Evolutionary conservation across 179 eudicot genomes (phyloP), one percentile per base, ranked within the genome.

Genomic region (Amaranthus tricolor): DNA sequence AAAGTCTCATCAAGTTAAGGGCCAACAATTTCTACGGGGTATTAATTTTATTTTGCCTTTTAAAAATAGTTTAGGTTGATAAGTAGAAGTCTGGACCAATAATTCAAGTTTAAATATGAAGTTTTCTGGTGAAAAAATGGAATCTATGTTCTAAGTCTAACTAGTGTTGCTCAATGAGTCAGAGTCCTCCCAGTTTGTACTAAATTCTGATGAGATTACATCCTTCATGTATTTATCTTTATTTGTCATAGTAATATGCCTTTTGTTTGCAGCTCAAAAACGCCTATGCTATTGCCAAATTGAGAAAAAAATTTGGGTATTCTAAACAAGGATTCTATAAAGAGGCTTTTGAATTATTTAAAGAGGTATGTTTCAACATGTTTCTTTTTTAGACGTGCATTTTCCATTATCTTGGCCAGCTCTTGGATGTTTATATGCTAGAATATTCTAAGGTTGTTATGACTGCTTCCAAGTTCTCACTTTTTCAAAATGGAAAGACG

Each of bases 231-330:
- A 17, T 12, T 43, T 53, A 6, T 49, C 12, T 69, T 21, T 72
- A 19, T 66, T 73, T 16, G n/a, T 81, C 43, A 59, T 44, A 66
- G 31, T 78, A 43, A 24, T 59, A 14, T 19, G 77, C 59, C 62
- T 20, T 74, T 76, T 69, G 47, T 74, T 81, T 84, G 82, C 94
- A 94, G 98, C 89, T 94, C 60, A 94, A 86, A 88, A 92, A 85
- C 83, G 96, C 97, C 17, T 90, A 90, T 81, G 97, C 98, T 43
- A 79, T 94, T 71, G 73, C 86, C 73, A 90, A 92, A 74, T 71
- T 92, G 76, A 83, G 97, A 67, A 94, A 31, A 31, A 31, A 90
- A 84, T 66, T 83, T 84, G 98, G 98, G 70, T 92, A 94, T 79
- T 85, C 91, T 68, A 94, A 90, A 59, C 81, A 89, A 80, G 80